These are phyloP conservation scores for Hanseniaspora uvarum DNA, from an alignment of 1,139 yeast species.

Conservation along the genomic window DNA sequence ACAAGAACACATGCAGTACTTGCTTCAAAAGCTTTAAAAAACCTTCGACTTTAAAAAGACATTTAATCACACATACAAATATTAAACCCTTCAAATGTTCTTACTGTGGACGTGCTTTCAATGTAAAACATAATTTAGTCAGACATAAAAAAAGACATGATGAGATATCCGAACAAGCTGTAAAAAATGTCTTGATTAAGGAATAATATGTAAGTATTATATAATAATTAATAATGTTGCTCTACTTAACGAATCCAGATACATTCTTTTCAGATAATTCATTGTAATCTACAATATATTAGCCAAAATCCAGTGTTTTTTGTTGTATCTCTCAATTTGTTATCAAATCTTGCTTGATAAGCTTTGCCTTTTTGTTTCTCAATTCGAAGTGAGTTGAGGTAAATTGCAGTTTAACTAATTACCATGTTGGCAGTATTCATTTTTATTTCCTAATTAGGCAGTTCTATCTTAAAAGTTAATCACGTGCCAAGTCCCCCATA, in stretches of 20 bases:
- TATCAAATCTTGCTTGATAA: too few species aligned
- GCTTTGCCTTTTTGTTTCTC: neutral
- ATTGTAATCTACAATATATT: too few species aligned
- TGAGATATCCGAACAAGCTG: slow-evolving; percentile 11
- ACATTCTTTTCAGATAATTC: too few species aligned
- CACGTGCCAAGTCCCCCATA: too few species aligned
- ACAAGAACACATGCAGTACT: slow-evolving; percentile 3
- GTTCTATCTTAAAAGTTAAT: too few species aligned
- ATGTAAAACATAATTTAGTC: slow-evolving; percentile 13
- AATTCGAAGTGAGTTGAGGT: neutral
- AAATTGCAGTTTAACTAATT: too few species aligned
- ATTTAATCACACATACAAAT: slow-evolving; percentile 15
- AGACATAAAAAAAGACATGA: slow-evolving; percentile 15
- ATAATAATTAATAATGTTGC: too few species aligned
- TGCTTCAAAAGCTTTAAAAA: slow-evolving; percentile 12
- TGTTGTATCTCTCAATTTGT: too few species aligned
- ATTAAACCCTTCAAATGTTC: slow-evolving; percentile 11
- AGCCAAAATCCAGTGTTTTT: neutral
- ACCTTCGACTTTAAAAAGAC: slow-evolving; percentile 15
- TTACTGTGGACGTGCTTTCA: slow-evolving; percentile 11
- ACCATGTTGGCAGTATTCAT: neutral
- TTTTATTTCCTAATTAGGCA: neutral
- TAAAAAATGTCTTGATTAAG: neutral
- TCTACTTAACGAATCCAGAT: too few species aligned
- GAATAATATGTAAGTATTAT: neutral